These are phyloP conservation scores for Cyanodermella asteris DNA, from an alignment of 2,329 filamentous ascomycete species.

Conservation along the genomic window DNA sequence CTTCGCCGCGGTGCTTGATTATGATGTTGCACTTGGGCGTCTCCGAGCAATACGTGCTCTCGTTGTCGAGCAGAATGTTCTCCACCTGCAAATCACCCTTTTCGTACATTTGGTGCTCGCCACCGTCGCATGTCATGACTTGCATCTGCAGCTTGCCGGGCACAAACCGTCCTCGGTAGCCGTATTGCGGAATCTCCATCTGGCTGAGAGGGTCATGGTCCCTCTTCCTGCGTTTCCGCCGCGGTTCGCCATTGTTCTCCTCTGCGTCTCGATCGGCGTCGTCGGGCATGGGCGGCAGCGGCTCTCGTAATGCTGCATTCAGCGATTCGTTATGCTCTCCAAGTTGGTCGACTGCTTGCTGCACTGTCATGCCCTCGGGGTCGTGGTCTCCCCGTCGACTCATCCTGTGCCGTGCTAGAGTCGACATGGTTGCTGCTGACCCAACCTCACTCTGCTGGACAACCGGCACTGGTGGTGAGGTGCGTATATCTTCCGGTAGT, in stretches of 20 bases:
- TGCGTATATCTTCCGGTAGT: too few species aligned
- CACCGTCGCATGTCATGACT: conserved; percentile 73
- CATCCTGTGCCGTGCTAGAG: too few species aligned
- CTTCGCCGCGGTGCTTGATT: conserved; percentile 56
- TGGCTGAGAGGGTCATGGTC: conserved; percentile 36
- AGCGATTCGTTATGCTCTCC: conserved; percentile 9
- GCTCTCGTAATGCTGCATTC: conserved; percentile 11
- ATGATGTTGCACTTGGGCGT: conserved; percentile 74
- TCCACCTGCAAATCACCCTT: conserved; percentile 28
- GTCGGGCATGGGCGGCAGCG: conserved; percentile 10
- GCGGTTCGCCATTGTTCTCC: conserved; percentile 24
- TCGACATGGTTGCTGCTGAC: too few species aligned
- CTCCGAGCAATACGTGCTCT: conserved; percentile 75
- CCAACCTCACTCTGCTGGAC: too few species aligned
- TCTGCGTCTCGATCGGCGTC: conserved; percentile 9
- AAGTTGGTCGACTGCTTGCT: conserved; percentile 7
- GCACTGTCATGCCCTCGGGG: too few species aligned
- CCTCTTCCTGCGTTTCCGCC: conserved; percentile 46
- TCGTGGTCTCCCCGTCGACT: too few species aligned
- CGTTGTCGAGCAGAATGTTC: conserved; percentile 66
- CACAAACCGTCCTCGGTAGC: conserved; percentile 69
- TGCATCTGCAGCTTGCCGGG: conserved; percentile 67
- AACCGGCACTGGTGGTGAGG: too few species aligned
- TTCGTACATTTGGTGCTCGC: conserved; percentile 38
- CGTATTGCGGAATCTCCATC: conserved; percentile 48